These are phyloP conservation scores for Colletotrichum sp. DNA, from an alignment of 2,329 filamentous ascomycete species.

Conservation along the genomic window DNA sequence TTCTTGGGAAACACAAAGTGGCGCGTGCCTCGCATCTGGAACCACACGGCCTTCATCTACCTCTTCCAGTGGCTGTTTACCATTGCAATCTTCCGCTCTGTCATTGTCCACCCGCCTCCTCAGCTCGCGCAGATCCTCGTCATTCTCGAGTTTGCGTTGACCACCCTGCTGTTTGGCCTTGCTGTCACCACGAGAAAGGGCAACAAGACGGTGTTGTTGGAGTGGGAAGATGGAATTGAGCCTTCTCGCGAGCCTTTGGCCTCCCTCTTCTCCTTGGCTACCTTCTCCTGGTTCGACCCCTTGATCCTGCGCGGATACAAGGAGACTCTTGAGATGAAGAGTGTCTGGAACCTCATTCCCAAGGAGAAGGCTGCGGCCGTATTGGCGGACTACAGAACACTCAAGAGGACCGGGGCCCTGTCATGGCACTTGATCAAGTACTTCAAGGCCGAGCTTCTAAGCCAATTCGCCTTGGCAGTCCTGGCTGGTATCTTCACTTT, in stretches of 20 bases:
- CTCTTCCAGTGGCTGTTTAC: conserved; percentile 80
- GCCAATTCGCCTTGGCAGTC: conserved; percentile 81
- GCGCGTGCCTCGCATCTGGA: conserved; percentile 80
- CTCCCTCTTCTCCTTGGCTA: conserved; percentile 85
- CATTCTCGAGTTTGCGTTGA: conserved; percentile 76
- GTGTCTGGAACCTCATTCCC: conserved; percentile 91
- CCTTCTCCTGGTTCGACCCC: conserved; percentile 89
- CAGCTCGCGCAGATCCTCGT: conserved; percentile 65
- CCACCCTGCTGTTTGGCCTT: conserved; percentile 75
- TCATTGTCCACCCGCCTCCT: conserved; percentile 77
- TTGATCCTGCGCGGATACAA: conserved; percentile 91
- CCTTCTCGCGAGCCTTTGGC: conserved; percentile 87
- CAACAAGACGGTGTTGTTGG: conserved; percentile 85
- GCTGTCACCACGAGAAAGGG: conserved; percentile 86
- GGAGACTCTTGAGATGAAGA: conserved; percentile 78
- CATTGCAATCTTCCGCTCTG: conserved; percentile 82
- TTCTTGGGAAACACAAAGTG: conserved; percentile 68
- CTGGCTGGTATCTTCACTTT: conserved; percentile 86
- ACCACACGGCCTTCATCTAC: conserved; percentile 89
- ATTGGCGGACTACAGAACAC: conserved; percentile 80
- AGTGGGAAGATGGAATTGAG: conserved; percentile 87
- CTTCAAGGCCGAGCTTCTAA: conserved; percentile 77
- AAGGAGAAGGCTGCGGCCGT: conserved; percentile 87
- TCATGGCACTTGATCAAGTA: conserved; percentile 83
- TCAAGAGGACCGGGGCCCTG: conserved; percentile 81